Conservation (phyloP, 2,329 filamentous ascomycete species). For the Metarhizium humberi region DNA sequence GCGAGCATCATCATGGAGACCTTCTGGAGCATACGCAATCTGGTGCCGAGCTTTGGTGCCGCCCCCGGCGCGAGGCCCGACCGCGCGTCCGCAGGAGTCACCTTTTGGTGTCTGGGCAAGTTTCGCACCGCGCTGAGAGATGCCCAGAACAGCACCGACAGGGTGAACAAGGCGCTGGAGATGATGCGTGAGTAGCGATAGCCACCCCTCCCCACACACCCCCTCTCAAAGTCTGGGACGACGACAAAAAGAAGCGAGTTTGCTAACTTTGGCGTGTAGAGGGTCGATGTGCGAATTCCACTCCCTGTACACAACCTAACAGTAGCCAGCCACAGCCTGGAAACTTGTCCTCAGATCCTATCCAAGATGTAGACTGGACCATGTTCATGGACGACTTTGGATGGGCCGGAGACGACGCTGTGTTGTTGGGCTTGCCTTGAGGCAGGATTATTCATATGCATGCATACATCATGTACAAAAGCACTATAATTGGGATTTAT, state of each 20-base stretch:
- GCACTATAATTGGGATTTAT: neutral
- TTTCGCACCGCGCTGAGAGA: constrained; percentile 35
- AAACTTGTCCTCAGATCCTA: constrained; percentile 20
- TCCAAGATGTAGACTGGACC: constrained; percentile 40
- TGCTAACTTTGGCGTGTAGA: neutral
- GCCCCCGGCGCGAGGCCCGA: constrained; percentile 32
- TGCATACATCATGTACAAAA: neutral
- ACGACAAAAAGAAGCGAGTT: too few species aligned
- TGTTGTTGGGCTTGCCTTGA: constrained; percentile 21
- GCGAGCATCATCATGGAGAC: constrained; percentile 37
- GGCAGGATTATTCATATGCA: neutral
- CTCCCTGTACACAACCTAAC: constrained; percentile 4
- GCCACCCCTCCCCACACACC: neutral
- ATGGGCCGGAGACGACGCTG: constrained; percentile 25
- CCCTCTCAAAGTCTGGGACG: too few species aligned
- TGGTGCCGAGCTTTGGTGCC: constrained; percentile 29
- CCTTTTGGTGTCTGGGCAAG: constrained; percentile 38
- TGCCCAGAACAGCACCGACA: constrained; percentile 22
- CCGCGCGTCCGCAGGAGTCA: constrained; percentile 38
- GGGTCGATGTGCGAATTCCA: neutral
- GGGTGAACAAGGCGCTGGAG: constrained; percentile 20
- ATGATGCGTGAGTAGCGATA: constrained; percentile 17
- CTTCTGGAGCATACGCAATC: constrained; percentile 33
- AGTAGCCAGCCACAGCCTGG: constrained; percentile 11
- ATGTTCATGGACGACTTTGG: constrained; percentile 42